phyloP scores from a whole-genome alignment of 2,329 filamentous ascomycete genomes.

The Fusarium agapanthi region DNA sequence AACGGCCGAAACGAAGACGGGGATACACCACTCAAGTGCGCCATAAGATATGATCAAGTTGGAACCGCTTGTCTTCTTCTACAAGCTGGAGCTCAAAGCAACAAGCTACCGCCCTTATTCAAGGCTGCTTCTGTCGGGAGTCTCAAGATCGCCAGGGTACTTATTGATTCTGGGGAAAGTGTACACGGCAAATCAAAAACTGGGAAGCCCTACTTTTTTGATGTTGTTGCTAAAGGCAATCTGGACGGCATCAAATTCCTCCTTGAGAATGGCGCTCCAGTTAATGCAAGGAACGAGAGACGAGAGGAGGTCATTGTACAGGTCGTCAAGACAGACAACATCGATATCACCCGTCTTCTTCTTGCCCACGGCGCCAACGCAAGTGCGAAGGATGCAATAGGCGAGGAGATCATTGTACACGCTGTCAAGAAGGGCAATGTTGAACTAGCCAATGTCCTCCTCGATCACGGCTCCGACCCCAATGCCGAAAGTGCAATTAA shows the following conservation, averaged over 20 bases:
- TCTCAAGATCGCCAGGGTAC: not conserved
- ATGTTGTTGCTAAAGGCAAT: not conserved
- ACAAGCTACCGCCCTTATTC: not conserved
- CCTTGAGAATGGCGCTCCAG: not conserved
- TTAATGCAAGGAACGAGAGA: not conserved
- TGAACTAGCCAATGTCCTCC: not conserved
- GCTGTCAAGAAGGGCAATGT: not conserved
- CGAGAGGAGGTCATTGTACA: not conserved
- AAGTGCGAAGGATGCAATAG: not conserved
- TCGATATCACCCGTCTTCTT: not conserved
- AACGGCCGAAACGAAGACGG: constrained; percentile 8
- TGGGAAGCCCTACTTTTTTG: not conserved
- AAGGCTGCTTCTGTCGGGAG: not conserved
- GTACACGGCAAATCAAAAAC: not conserved
- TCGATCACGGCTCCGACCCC: not conserved
- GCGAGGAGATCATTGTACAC: not conserved
- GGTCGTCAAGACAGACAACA: not conserved
- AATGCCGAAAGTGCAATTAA: not conserved
- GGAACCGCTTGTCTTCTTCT: not conserved
- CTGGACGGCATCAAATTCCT: not conserved
- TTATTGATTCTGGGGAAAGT: not conserved
- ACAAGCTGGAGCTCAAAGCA: not conserved
- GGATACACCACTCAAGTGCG: not conserved
- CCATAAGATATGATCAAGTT: not conserved
- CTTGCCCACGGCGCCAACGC: not conserved